These are phyloP conservation scores for Incumbomyces lentus DNA, from an alignment of 2,329 filamentous ascomycete species.

Conservation along the genomic window DNA sequence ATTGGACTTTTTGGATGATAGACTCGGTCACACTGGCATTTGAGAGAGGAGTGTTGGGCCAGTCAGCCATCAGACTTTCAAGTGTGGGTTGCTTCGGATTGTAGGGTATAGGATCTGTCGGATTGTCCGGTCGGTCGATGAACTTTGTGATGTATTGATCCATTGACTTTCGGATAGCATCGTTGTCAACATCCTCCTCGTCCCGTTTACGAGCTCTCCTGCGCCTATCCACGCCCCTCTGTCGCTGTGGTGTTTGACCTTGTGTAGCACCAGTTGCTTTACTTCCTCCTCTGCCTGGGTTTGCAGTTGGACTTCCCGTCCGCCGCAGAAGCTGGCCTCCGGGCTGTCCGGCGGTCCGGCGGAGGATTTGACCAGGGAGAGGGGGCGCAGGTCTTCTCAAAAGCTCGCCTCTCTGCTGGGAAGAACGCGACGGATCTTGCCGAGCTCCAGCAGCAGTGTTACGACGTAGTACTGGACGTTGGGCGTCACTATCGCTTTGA, in stretches of 20 bases:
- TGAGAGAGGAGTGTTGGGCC: conserved; percentile 20
- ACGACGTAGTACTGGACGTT: not conserved
- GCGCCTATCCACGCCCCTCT: not conserved
- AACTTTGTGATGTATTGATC: conserved; percentile 12
- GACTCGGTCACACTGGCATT: conserved; percentile 14
- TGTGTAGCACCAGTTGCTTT: not conserved
- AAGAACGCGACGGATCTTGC: not conserved
- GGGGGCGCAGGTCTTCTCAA: not conserved
- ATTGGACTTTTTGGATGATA: conserved; percentile 20
- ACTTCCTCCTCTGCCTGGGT: not conserved
- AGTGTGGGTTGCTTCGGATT: conserved; percentile 14
- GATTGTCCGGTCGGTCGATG: conserved; percentile 16
- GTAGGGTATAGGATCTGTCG: conserved; percentile 15
- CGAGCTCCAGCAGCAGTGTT: not conserved
- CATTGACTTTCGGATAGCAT: not conserved
- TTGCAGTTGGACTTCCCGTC: not conserved
- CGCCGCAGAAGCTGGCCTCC: conserved; percentile 4
- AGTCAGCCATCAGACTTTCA: conserved; percentile 17
- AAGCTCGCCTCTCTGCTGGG: not conserved
- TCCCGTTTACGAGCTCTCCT: not conserved
- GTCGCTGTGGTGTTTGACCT: not conserved
- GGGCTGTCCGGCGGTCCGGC: not conserved
- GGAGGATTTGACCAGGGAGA: not conserved
- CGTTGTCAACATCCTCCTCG: not conserved
- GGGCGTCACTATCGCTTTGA: not conserved